These are phyloP conservation scores for Sugiyamaella mastotermitis DNA, from an alignment of 805 yeast genomes.

Conservation along the genomic window DNA sequence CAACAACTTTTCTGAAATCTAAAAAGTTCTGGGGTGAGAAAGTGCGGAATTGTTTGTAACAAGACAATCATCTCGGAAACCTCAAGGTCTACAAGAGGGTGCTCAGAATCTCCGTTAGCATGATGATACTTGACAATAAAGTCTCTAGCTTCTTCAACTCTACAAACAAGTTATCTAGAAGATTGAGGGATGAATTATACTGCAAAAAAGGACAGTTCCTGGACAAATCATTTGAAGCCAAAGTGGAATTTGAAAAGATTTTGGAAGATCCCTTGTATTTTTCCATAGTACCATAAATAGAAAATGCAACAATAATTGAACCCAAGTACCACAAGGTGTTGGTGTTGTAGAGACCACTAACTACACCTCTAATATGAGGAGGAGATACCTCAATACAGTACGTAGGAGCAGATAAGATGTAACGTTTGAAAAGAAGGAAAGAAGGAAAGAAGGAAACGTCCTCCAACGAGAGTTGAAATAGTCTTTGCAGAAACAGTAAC, in stretches of 20 bases:
- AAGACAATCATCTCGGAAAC: conserved; percentile 4
- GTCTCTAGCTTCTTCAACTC: conserved; percentile 9
- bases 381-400: conserved; percentile 18
- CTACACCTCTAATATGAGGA: conserved; percentile 16
- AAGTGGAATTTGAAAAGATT: no score
- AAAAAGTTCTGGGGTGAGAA: no score
- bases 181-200: conserved; percentile 14
- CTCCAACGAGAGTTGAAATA: conserved; percentile 12
- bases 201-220: no score
- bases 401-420: conserved; percentile 18
- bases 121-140: conserved; percentile 9
- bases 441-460: conserved; percentile 18
- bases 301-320: no score
- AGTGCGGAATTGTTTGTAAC: no score
- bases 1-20: no score
- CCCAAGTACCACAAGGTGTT: conserved; percentile 14
- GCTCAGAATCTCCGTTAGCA: conserved; percentile 7
- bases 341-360: conserved; percentile 13
- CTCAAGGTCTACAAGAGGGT: conserved; percentile 9
- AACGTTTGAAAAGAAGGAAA: conserved; percentile 11
- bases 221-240: conserved; percentile 14
- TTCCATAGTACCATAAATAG: no score
- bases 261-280: no score
- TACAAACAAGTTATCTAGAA: conserved; percentile 14
- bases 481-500: conserved; percentile 8